phyloP scores from a whole-genome alignment of 352 stramenopile species.

The Globisporangium abappressorium region DNA sequence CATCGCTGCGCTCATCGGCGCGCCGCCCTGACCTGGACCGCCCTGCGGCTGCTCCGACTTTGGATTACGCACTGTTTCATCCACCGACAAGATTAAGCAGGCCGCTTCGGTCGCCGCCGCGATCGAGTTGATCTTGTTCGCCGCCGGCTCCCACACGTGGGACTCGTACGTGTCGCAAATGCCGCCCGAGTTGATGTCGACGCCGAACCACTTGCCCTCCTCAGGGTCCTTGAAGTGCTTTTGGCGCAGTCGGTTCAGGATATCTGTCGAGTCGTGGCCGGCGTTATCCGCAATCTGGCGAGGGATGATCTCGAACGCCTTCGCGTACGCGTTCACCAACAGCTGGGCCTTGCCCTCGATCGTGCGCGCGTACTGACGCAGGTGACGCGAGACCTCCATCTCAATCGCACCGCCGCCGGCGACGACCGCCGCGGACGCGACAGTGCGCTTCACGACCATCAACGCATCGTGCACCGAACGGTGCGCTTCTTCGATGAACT shows the following conservation, averaged over 20 bases:
- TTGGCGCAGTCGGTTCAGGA: conserved; percentile 95
- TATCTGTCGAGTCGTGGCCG: conserved; percentile 98
- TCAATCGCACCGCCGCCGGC: conserved; percentile 91
- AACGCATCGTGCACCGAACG: conserved; percentile 98
- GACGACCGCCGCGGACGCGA: conserved; percentile 90
- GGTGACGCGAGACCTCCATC: conserved; percentile 91
- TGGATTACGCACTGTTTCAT: conserved; percentile 99
- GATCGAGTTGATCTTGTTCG: conserved; percentile 99
- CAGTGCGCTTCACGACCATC: conserved; percentile 98
- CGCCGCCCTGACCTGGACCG: conserved; percentile 38
- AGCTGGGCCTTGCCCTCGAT: conserved; percentile 98
- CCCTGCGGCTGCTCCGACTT: conserved; percentile 93
- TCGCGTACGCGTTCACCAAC: conserved; percentile 94
- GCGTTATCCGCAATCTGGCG: conserved; percentile 98
- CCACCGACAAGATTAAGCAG: conserved; percentile 98
- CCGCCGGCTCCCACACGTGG: conserved; percentile 98
- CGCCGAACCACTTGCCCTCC: conserved; percentile 96
- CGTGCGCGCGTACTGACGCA: conserved; percentile 91
- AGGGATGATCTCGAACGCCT: conserved; percentile 98
- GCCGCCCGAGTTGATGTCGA: conserved; percentile 96
- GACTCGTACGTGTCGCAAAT: conserved; percentile 98
- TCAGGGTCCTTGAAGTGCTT: conserved; percentile 94
- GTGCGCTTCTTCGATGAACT: conserved; percentile 99
- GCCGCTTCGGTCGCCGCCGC: conserved; percentile 95
- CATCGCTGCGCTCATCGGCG: conserved; percentile 90